A percentile compares a stretch with the other conserved stretches of the same genome.
Evolutionary conservation across 257 asterid species (phyloP).

Genomic region (Petunia secreta): DNA sequence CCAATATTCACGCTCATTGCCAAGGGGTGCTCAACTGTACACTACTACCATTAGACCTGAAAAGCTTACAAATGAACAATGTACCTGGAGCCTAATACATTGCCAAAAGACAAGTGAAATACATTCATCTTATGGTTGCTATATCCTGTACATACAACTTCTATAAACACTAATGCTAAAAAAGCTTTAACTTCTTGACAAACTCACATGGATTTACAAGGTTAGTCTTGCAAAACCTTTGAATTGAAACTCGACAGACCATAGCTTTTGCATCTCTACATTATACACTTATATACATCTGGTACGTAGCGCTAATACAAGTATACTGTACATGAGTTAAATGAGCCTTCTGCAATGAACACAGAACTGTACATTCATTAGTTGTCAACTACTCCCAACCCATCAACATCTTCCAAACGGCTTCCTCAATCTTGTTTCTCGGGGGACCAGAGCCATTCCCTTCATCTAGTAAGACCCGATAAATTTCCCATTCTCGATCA

Average conservation of each 20-base stretch:
- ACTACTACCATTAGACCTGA: neutral
- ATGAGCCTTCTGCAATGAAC: conserved; percentile 20
- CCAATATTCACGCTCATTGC: too few species aligned
- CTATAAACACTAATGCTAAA: neutral
- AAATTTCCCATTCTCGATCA: conserved; percentile 89
- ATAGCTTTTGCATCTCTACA: neutral
- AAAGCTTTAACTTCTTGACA: neutral
- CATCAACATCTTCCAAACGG: conserved; percentile 89
- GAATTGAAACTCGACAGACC: conserved; percentile 10
- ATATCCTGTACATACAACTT: neutral
- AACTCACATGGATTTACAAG: conserved; percentile 25
- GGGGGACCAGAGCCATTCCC: conserved; percentile 58
- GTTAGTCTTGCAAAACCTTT: conserved; percentile 29
- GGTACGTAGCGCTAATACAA: neutral
- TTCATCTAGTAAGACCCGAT: conserved; percentile 77
- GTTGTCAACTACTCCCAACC: conserved; percentile 56
- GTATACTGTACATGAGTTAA: conserved; percentile 30
- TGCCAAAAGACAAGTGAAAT: neutral
- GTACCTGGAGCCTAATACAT: neutral
- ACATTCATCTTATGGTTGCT: neutral
- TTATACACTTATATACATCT: neutral
- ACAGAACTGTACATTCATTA: neutral
- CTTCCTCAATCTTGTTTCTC: conserved; percentile 60
- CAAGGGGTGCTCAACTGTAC: neutral
- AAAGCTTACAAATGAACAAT: neutral